A percentile compares a stretch with the other conserved stretches of the same genome.
phyloP scores from a whole-genome alignment of 352 stramenopile species.

The Peronospora tabacina region DNA sequence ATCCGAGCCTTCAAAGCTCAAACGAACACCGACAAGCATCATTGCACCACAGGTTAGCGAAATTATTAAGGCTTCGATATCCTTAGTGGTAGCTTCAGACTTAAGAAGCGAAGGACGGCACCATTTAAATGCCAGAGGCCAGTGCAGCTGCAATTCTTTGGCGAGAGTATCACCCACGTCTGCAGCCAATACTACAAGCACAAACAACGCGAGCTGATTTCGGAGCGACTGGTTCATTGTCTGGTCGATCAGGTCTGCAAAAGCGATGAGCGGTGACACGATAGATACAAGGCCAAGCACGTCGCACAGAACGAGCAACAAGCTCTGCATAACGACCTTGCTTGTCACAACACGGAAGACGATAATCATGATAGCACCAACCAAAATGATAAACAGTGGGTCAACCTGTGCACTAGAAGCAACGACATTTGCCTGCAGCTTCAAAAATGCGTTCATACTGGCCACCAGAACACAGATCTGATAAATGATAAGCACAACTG shows the following conservation, averaged over 20 bases:
- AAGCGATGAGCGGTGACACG: constrained; percentile 35
- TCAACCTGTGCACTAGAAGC: constrained; percentile 31
- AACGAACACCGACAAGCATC: constrained; percentile 29
- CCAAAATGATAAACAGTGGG: constrained; percentile 40
- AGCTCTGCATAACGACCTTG: constrained; percentile 39
- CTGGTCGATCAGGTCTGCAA: constrained; percentile 38
- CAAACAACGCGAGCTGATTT: constrained; percentile 40
- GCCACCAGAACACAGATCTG: constrained; percentile 40
- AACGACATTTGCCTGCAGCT: constrained; percentile 31
- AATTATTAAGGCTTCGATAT: constrained; percentile 28
- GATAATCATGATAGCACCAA: constrained; percentile 31
- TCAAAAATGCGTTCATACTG: constrained; percentile 46
- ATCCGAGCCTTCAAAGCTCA: constrained; percentile 15
- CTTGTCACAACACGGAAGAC: constrained; percentile 45
- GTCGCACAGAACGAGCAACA: constrained; percentile 38
- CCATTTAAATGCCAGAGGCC: constrained; percentile 20
- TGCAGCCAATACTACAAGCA: constrained; percentile 38
- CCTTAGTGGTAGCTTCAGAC: constrained; percentile 16
- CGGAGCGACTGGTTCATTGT: constrained; percentile 27
- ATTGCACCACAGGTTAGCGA: constrained; percentile 28
- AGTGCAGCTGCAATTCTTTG: constrained; percentile 21
- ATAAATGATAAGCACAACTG: constrained; percentile 36
- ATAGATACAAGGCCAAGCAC: constrained; percentile 34
- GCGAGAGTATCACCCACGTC: constrained; percentile 32
- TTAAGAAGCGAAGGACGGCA: constrained; percentile 22